Evolutionary conservation across 768 basidiomycete species (phyloP).

Genomic region (Naganishia friedmannii): DNA sequence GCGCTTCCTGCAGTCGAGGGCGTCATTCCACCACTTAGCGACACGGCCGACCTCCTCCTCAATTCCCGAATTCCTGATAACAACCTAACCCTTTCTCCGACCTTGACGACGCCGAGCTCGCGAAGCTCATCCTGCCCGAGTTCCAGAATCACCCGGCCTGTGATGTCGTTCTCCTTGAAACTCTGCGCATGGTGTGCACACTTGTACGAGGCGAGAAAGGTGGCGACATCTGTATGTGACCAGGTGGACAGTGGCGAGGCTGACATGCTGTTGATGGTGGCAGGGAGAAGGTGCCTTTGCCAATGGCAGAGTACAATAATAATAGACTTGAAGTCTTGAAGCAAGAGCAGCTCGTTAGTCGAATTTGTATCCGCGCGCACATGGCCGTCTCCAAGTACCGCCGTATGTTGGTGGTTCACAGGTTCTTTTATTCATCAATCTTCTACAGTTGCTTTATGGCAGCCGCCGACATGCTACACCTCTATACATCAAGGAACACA

Average conservation of each 20-base stretch:
- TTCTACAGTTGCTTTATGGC: too few species aligned
- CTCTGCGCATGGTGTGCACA: constrained; percentile 65
- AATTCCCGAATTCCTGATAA: constrained; percentile 77
- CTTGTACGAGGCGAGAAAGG: constrained; percentile 75
- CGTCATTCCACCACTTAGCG: constrained; percentile 33
- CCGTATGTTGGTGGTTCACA: too few species aligned
- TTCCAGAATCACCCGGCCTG: constrained; percentile 86
- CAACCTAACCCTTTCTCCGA: constrained; percentile 88
- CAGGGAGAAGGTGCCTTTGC: too few species aligned
- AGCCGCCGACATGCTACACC: too few species aligned
- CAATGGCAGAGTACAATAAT: too few species aligned
- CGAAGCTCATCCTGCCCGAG: constrained; percentile 80
- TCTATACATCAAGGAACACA: too few species aligned
- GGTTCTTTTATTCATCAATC: too few species aligned
- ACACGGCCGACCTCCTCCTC: constrained; percentile 58
- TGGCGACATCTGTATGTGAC: constrained; percentile 55
- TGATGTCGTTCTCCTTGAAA: constrained; percentile 83
- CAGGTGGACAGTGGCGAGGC: constrained; percentile 47
- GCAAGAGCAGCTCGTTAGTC: too few species aligned
- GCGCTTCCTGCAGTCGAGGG: constrained; percentile 31
- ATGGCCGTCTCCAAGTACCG: too few species aligned
- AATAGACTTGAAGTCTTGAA: too few species aligned
- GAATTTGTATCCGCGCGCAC: too few species aligned
- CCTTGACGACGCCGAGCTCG: constrained; percentile 83
- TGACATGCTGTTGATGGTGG: constrained; percentile 26